Conservation (phyloP, 2,329 filamentous ascomycete genomes). For the Hymenoscyphus scutula region DNA sequence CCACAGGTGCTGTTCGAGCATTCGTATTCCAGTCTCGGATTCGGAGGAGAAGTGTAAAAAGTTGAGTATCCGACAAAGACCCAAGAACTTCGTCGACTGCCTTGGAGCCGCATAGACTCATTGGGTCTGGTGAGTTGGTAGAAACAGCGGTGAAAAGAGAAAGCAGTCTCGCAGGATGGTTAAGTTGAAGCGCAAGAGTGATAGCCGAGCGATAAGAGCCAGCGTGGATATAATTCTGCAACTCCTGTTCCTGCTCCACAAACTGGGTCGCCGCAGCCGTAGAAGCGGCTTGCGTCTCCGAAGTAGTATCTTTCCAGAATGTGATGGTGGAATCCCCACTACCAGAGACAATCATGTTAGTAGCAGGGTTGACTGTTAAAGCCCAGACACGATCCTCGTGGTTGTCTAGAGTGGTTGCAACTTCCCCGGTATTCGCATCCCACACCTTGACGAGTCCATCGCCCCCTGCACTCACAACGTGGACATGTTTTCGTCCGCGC, state of each 20-base stretch:
- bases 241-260: slow-evolving; percentile 89
- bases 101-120: slow-evolving; percentile 60
- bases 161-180: slow-evolving; percentile 86
- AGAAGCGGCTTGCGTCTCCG: slow-evolving; percentile 71
- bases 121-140: slow-evolving; percentile 56
- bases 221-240: slow-evolving; percentile 87
- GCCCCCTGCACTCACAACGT: slow-evolving; percentile 83
- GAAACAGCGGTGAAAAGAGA: slow-evolving; percentile 78
- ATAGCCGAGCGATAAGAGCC: slow-evolving; percentile 93
- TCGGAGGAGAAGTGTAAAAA: slow-evolving; percentile 78
- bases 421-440: slow-evolving; percentile 82
- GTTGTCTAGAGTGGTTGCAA: slow-evolving; percentile 89
- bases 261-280: slow-evolving; percentile 72
- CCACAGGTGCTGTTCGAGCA: slow-evolving; percentile 77
- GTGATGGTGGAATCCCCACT: slow-evolving; percentile 90
- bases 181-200: slow-evolving; percentile 84
- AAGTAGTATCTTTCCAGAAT: slow-evolving; percentile 93
- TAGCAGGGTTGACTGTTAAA: slow-evolving; percentile 67
- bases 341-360: slow-evolving; percentile 79
- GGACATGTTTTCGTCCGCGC: slow-evolving; percentile 58
- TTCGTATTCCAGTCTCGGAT: slow-evolving; percentile 98
- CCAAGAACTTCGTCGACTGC: slow-evolving; percentile 81
- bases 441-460: slow-evolving; percentile 97
- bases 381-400: slow-evolving; percentile 97
- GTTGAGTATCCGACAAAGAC: slow-evolving; percentile 76